These are phyloP conservation scores for Cladosporium sp. DNA, from an alignment of 2,329 filamentous ascomycete genomes.

Conservation along the genomic window DNA sequence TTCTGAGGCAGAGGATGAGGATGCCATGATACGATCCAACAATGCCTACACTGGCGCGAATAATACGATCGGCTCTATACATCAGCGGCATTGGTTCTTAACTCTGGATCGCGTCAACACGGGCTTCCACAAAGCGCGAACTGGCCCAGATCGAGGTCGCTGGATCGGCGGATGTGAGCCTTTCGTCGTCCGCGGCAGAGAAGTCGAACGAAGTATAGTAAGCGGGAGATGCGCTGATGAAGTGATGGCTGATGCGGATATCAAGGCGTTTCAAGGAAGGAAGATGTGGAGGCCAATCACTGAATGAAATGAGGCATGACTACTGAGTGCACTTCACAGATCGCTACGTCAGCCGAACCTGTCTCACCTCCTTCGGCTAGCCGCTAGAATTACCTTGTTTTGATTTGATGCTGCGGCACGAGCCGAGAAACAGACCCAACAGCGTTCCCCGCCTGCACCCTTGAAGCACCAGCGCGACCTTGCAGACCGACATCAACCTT, in stretches of 20 bases:
- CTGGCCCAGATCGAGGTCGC: constrained; percentile 31
- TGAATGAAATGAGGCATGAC: constrained; percentile 29
- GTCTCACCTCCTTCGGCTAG: not conserved
- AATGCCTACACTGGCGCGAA: constrained; percentile 68
- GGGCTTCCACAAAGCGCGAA: constrained; percentile 54
- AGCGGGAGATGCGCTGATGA: constrained; percentile 63
- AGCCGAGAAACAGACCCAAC: not conserved
- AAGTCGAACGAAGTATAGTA: constrained; percentile 66
- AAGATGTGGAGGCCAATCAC: constrained; percentile 59
- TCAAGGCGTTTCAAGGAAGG: constrained; percentile 58
- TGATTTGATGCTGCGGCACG: not conserved
- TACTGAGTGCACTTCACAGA: not conserved
- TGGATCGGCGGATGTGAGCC: constrained; percentile 52
- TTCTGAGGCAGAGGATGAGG: constrained; percentile 40
- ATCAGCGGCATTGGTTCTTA: constrained; percentile 69
- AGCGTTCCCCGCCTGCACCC: constrained; percentile 11
- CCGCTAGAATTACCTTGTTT: constrained; percentile 12
- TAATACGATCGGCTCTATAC: constrained; percentile 67
- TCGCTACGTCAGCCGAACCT: not conserved
- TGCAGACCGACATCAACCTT: constrained; percentile 12
- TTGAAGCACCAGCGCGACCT: constrained; percentile 7
- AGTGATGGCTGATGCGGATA: constrained; percentile 63
- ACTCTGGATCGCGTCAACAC: constrained; percentile 62
- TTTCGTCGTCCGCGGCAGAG: constrained; percentile 64
- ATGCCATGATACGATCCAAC: constrained; percentile 53